Percentiles rank a stretch among this genome's conserved stretches.
Evolutionary conservation across 1,284 basidiomycete species (phyloP).

Genomic region (Meira nashicola): DNA sequence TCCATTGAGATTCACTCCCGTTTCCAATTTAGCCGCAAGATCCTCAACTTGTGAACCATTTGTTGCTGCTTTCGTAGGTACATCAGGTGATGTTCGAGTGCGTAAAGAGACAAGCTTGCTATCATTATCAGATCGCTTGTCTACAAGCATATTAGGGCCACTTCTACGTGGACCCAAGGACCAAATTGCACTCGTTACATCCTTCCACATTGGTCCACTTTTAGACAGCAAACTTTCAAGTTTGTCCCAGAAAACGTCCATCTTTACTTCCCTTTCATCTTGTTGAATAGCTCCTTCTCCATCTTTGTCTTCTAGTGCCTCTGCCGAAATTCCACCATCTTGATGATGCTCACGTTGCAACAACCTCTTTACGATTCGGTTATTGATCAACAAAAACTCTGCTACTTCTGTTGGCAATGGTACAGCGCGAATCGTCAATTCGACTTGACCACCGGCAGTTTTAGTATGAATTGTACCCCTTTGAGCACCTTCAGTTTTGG

Average conservation of each 20-base stretch:
- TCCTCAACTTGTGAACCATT: neutral
- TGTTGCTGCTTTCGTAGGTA: neutral
- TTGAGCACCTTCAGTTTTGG: conserved; percentile 67
- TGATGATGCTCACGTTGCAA: conserved; percentile 34
- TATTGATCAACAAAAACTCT: conserved; percentile 72
- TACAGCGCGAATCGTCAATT: conserved; percentile 74
- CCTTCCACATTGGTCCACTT: conserved; percentile 75
- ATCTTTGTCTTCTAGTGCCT: conserved; percentile 16
- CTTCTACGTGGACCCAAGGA: conserved; percentile 83
- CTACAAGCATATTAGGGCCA: conserved; percentile 82
- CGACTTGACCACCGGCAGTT: conserved; percentile 68
- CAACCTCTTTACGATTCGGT: conserved; percentile 55
- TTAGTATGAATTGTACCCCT: conserved; percentile 74
- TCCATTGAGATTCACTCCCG: neutral
- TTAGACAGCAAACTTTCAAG: conserved; percentile 65
- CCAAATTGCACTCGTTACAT: conserved; percentile 72
- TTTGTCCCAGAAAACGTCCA: conserved; percentile 71
- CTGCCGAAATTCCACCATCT: conserved; percentile 21
- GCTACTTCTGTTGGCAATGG: conserved; percentile 70
- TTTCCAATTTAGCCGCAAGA: conserved; percentile 2
- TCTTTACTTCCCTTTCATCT: conserved; percentile 42
- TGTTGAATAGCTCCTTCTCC: neutral
- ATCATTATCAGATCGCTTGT: conserved; percentile 51
- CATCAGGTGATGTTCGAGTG: neutral
- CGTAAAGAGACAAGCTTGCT: neutral